Evolutionary conservation across 495 filamentous ascomycete species (phyloP).

Genomic region (Tetracladium marchalianum): DNA sequence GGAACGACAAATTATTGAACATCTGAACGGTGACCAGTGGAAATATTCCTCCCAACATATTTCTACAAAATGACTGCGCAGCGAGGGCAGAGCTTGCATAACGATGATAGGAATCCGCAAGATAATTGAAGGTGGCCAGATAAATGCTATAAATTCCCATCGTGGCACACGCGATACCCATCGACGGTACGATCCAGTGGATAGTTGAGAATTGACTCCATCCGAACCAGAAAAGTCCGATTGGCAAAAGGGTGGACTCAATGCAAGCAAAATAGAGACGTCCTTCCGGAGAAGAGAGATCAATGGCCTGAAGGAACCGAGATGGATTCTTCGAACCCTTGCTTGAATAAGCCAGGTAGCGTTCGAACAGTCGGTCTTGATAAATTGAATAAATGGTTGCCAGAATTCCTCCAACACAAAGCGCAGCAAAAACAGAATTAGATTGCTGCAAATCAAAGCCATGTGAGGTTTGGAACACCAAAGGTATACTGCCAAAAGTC

Average conservation of each 20-base stretch:
- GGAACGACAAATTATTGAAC: slow-evolving; percentile 62
- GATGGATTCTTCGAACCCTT: slow-evolving; percentile 2
- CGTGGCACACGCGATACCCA: slow-evolving; percentile 63
- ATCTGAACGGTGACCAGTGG: slow-evolving; percentile 65
- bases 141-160: slow-evolving; percentile 89
- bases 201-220: slow-evolving; percentile 58
- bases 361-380: slow-evolving; percentile 40
- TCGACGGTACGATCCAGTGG: slow-evolving; percentile 68
- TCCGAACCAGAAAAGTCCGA: slow-evolving; percentile 60
- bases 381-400: slow-evolving; percentile 67
- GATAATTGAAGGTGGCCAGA: slow-evolving; percentile 85
- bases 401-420: slow-evolving; percentile 57
- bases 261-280: slow-evolving; percentile 79
- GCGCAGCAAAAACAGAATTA: slow-evolving; percentile 63
- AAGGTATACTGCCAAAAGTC: slow-evolving; percentile 66
- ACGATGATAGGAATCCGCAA: slow-evolving; percentile 81
- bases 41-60: slow-evolving; percentile 75
- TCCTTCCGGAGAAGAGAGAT: slow-evolving; percentile 53
- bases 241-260: slow-evolving; percentile 53
- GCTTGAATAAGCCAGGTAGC: slow-evolving; percentile 19
- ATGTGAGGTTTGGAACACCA: slow-evolving; percentile 65
- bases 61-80: slow-evolving; percentile 76
- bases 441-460: slow-evolving; percentile 56
- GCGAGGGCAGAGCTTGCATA: slow-evolving; percentile 83
- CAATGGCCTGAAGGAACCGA: slow-evolving; percentile 25